Conservation (phyloP, 2,329 filamentous ascomycete genomes). For the Scortechinia acanthostroma region DNA sequence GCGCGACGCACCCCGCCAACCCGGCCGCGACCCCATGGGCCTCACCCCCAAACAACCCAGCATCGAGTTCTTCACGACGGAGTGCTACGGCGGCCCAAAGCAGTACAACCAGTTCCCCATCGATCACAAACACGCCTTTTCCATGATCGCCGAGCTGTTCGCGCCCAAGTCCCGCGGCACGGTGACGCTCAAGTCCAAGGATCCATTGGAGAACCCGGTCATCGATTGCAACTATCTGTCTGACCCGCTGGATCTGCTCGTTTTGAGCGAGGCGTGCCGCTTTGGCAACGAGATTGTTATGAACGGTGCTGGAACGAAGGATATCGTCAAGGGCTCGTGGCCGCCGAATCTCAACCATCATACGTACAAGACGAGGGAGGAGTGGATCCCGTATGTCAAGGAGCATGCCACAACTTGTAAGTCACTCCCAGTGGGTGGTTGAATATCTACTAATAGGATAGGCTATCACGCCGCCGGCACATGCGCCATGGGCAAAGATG, state of each 20-base stretch:
- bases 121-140: slow-evolving; percentile 44
- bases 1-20: slow-evolving; percentile 29
- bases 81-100: slow-evolving; percentile 53
- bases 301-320: slow-evolving; percentile 46
- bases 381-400: slow-evolving; percentile 49
- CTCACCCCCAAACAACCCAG: slow-evolving; percentile 46
- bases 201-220: slow-evolving; percentile 22
- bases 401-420: slow-evolving; percentile 53
- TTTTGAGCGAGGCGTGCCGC: slow-evolving; percentile 48
- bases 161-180: slow-evolving; percentile 43
- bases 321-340: slow-evolving; percentile 53
- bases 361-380: slow-evolving; percentile 37
- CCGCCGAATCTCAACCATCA: slow-evolving; percentile 37
- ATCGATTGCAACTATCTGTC: slow-evolving; percentile 51
- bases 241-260: slow-evolving; percentile 47
- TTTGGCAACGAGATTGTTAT: slow-evolving; percentile 54
- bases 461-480: slow-evolving; percentile 50
- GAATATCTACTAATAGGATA: slow-evolving; percentile 8
- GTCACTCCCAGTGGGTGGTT: slow-evolving; percentile 9
- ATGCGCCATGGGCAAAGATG: slow-evolving; percentile 41
- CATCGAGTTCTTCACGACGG: slow-evolving; percentile 54
- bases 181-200: not conserved
- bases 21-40: slow-evolving; percentile 54
- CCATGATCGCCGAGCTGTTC: slow-evolving; percentile 49
- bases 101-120: slow-evolving; percentile 44